Evolutionary conservation across 108 stramenopile genomes (phyloP).

Genomic region (Cyclotella cryptica): DNA sequence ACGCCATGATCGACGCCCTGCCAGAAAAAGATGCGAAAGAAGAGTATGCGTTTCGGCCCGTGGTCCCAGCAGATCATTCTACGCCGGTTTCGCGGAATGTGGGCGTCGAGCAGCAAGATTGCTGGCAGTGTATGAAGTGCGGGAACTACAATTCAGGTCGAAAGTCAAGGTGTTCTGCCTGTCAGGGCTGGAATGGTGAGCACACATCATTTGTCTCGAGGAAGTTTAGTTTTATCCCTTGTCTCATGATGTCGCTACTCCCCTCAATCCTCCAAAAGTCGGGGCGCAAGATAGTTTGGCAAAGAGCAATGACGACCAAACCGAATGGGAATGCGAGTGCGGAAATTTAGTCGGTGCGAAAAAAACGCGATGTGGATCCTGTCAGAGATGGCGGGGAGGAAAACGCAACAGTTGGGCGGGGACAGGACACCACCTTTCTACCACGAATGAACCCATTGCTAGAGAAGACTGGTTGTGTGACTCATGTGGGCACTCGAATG

Average conservation of each 20-base stretch:
- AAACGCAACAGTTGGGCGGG: neutral
- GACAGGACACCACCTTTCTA: neutral
- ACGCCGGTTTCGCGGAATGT: too few species aligned
- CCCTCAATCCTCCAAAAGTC: neutral
- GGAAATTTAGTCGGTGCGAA: neutral
- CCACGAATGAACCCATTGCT: neutral
- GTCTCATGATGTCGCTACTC: neutral
- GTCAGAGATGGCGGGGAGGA: conserved; percentile 5
- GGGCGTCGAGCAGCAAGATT: neutral
- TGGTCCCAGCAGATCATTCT: too few species aligned
- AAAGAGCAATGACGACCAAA: neutral
- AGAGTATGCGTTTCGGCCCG: too few species aligned
- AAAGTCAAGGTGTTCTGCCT: neutral
- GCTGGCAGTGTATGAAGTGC: neutral
- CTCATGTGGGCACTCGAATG: conserved; percentile 12
- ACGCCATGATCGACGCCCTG: too few species aligned
- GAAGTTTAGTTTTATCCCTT: neutral
- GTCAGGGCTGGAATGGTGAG: neutral
- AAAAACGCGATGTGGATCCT: conserved; percentile 4
- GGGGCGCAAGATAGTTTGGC: neutral
- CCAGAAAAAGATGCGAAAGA: too few species aligned
- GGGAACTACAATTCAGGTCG: neutral
- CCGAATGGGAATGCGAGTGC: neutral
- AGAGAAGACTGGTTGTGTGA: conserved; percentile 18
- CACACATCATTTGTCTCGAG: neutral